These are phyloP conservation scores for Aspergillus bombycis DNA, from an alignment of 2,329 filamentous ascomycete species.

Conservation along the genomic window DNA sequence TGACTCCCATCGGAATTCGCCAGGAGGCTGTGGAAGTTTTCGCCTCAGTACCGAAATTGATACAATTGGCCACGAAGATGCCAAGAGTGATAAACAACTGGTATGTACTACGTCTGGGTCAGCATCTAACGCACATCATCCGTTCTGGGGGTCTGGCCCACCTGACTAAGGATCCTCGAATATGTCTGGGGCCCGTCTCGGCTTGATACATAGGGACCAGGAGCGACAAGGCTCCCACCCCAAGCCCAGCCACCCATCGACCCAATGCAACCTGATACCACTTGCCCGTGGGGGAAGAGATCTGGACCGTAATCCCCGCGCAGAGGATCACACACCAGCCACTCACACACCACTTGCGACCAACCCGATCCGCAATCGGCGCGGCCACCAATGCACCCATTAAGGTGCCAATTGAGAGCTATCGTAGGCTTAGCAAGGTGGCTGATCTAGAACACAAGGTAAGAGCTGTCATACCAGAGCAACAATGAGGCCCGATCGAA, in stretches of 20 bases:
- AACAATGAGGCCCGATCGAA: constrained; percentile 47
- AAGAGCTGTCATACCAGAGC: constrained; percentile 34
- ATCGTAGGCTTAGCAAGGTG: neutral
- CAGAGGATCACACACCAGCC: constrained; percentile 44
- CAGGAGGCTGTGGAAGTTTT: constrained; percentile 45
- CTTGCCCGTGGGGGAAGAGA: constrained; percentile 37
- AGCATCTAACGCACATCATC: neutral
- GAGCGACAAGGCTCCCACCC: constrained; percentile 47
- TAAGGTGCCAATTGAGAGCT: constrained; percentile 49
- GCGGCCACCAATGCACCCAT: constrained; percentile 46
- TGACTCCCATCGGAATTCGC: constrained; percentile 58
- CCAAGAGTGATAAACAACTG: constrained; percentile 53
- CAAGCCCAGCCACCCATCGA: constrained; percentile 47
- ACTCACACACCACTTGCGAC: constrained; percentile 46
- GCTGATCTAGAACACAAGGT: neutral
- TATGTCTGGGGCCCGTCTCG: constrained; percentile 48
- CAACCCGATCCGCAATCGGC: constrained; percentile 46
- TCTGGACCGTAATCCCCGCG: constrained; percentile 48
- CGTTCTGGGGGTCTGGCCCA: constrained; percentile 12
- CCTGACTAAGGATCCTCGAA: constrained; percentile 48
- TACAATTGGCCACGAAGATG: constrained; percentile 51
- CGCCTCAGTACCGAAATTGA: constrained; percentile 49
- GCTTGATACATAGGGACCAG: constrained; percentile 52
- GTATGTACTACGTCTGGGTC: constrained; percentile 33
- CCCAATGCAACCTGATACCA: constrained; percentile 49